phyloP scores from a whole-genome alignment of 495 filamentous ascomycete species.

The Penicillium maclennaniae region DNA sequence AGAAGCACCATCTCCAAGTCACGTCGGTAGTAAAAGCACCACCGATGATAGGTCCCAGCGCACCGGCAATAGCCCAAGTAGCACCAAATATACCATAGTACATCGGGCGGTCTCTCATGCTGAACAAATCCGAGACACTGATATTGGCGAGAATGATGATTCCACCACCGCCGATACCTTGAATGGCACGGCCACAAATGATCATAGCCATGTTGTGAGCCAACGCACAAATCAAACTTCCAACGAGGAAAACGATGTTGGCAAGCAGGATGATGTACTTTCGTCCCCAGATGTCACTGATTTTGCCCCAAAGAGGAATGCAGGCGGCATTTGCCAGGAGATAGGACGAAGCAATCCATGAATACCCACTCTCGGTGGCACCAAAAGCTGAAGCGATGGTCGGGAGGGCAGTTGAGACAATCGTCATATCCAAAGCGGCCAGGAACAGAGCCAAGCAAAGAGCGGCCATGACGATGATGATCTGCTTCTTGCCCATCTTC shows the following conservation, averaged over 20 bases:
- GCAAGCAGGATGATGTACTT: constrained; percentile 75
- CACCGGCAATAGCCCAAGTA: constrained; percentile 71
- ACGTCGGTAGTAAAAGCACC: constrained; percentile 67
- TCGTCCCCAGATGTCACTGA: constrained; percentile 82
- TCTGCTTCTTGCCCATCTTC: constrained; percentile 47
- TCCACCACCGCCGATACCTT: constrained; percentile 82
- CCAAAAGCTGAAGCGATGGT: constrained; percentile 62
- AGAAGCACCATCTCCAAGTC: constrained; percentile 63
- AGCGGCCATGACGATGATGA: constrained; percentile 46
- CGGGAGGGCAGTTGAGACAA: constrained; percentile 53
- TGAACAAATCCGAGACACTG: constrained; percentile 76
- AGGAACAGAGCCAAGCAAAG: constrained; percentile 51
- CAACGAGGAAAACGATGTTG: constrained; percentile 70
- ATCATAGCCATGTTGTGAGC: constrained; percentile 68
- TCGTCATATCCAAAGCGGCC: constrained; percentile 54
- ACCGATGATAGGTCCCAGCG: constrained; percentile 70
- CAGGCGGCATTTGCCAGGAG: constrained; percentile 65
- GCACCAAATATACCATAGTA: constrained; percentile 64
- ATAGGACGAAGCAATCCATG: constrained; percentile 73
- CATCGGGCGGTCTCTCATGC: constrained; percentile 61
- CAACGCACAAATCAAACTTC: constrained; percentile 67
- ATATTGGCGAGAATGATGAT: constrained; percentile 79
- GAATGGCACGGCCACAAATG: constrained; percentile 69
- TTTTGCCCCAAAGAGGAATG: constrained; percentile 75
- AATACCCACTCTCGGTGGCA: constrained; percentile 61